A percentile compares a stretch with the other conserved stretches of the same genome.
phyloP scores from a whole-genome alignment of 2,329 filamentous ascomycete genomes.

The Celoporthe dispersa region DNA sequence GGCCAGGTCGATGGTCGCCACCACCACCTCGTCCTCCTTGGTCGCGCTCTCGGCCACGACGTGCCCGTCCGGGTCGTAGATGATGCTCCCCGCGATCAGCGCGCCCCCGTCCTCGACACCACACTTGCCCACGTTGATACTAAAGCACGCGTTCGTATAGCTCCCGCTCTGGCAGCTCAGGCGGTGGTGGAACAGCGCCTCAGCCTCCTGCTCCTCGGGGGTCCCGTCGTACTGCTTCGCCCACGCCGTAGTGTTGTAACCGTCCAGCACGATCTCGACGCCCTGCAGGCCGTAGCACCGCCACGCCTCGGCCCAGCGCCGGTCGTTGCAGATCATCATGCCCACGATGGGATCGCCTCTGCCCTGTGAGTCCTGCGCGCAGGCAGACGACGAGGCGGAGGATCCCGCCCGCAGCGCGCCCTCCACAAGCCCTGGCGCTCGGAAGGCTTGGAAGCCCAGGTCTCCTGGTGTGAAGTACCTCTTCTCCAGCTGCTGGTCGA shows the following conservation, averaged over 20 bases:
- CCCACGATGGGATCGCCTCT: slow-evolving; percentile 56
- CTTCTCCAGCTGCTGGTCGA: slow-evolving; percentile 59
- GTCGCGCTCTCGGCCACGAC: slow-evolving; percentile 54
- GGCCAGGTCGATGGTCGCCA: slow-evolving; percentile 54
- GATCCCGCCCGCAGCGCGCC: slow-evolving; percentile 4
- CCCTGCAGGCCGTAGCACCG: slow-evolving; percentile 53
- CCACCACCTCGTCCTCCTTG: slow-evolving; percentile 53
- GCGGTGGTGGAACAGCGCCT: slow-evolving; percentile 56
- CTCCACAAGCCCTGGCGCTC: slow-evolving; percentile 49
- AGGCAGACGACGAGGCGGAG: not conserved
- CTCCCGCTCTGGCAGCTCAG: slow-evolving; percentile 56
- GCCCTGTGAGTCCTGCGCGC: slow-evolving; percentile 36
- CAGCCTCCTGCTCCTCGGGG: slow-evolving; percentile 47
- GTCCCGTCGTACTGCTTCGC: slow-evolving; percentile 47
- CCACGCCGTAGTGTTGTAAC: slow-evolving; percentile 56
- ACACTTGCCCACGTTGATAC: slow-evolving; percentile 52
- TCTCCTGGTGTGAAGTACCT: slow-evolving; percentile 57
- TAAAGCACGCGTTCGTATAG: slow-evolving; percentile 58
- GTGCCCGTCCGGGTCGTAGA: slow-evolving; percentile 44
- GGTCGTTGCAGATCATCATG: slow-evolving; percentile 61
- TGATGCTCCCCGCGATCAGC: slow-evolving; percentile 27
- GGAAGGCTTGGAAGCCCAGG: slow-evolving; percentile 56
- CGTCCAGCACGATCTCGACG: slow-evolving; percentile 40
- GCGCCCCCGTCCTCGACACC: slow-evolving; percentile 49
- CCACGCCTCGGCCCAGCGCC: slow-evolving; percentile 59